Evolutionary conservation across 768 basidiomycete genomes (phyloP), one percentile per base, ranked within the genome.

Genomic region (Terana coerulea): DNA sequence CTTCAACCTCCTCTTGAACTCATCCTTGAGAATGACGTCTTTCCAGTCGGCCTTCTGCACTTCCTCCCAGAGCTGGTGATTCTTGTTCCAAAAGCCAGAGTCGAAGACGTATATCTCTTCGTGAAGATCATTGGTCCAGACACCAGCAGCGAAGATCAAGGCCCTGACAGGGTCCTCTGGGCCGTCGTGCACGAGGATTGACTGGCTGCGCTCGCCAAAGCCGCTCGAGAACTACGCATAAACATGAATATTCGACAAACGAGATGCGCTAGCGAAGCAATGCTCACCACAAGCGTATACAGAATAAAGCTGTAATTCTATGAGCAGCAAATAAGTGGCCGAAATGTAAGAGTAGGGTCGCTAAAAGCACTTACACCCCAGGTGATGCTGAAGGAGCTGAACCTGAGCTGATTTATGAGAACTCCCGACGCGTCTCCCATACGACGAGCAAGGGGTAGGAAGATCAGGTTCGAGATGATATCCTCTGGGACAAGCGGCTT

Each of bases 71-170:
- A 91, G 75, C 0, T 58, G 59, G 42, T 72, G 73, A 59, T 80
- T 75, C 61, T 90, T 88, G 17, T 55, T 47, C 91, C 90, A 93
- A 29, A 61, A 77, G 0, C 84, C 81, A 53, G 80, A 75, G 52
- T 91, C 80, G 66, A 80, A 92, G 4, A 92, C 85, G 77, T 86
- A 86, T 48, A 92, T 77, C 56, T 91, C 86, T 3, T 84, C 67
- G 47, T 88, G 84, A 10, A 82, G 66, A 28, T 75, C 71, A 40
- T 83, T 66, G 4, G 68, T 52, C 69, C 75, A 84, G 21, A 76
- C 62, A 1, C 83, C 86, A 3, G 72, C 69, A 3, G 75, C 69
- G 12, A 83, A 61, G 7, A 90, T 64, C 10, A 88, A 69, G 3
- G 75, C 65, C 12, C 80, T 75, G 9, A 72, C 65, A 2, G 70